Conservation (phyloP, 495 filamentous ascomycete genomes). For the Durotheca rogersii region DNA sequence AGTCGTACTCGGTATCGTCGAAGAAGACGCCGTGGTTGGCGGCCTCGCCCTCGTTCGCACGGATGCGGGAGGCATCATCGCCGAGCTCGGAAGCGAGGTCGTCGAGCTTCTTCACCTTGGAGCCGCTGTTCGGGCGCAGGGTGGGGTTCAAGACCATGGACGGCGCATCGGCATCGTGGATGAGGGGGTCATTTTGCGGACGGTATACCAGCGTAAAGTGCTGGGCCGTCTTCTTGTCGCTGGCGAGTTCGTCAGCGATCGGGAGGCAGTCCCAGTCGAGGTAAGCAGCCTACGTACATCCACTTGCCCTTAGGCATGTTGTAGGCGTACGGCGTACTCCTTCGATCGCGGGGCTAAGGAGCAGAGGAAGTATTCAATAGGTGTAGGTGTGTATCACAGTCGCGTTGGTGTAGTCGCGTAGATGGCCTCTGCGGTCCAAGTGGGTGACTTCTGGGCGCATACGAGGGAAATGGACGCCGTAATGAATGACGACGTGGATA, state of each 20-base stretch:
- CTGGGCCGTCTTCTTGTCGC: conserved; percentile 90
- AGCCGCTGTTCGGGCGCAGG: conserved; percentile 43
- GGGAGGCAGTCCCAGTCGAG: not conserved
- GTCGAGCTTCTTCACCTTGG: conserved; percentile 63
- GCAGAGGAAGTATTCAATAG: too few relatives aligned
- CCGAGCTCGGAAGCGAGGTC: conserved; percentile 82
- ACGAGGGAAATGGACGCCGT: too few relatives aligned
- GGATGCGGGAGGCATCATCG: conserved; percentile 55
- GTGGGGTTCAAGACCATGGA: conserved; percentile 74
- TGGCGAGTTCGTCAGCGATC: conserved; percentile 33
- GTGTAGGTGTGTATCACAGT: too few relatives aligned
- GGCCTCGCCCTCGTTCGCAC: conserved; percentile 92
- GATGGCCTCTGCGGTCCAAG: too few relatives aligned
- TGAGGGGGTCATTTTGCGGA: conserved; percentile 92
- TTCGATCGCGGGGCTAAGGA: too few relatives aligned
- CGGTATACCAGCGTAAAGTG: conserved; percentile 94
- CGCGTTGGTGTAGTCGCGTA: too few relatives aligned
- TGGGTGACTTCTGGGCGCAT: too few relatives aligned
- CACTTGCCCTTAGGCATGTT: conserved; percentile 83
- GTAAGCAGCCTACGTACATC: conserved; percentile 77
- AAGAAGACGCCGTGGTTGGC: conserved; percentile 88
- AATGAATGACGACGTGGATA: too few relatives aligned
- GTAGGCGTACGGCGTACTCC: conserved; percentile 9
- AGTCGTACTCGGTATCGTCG: conserved; percentile 90
- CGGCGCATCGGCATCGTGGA: conserved; percentile 80